Evolutionary conservation across 169 alveolate species (phyloP).

Genomic region (Plasmodium chabaudi): DNA sequence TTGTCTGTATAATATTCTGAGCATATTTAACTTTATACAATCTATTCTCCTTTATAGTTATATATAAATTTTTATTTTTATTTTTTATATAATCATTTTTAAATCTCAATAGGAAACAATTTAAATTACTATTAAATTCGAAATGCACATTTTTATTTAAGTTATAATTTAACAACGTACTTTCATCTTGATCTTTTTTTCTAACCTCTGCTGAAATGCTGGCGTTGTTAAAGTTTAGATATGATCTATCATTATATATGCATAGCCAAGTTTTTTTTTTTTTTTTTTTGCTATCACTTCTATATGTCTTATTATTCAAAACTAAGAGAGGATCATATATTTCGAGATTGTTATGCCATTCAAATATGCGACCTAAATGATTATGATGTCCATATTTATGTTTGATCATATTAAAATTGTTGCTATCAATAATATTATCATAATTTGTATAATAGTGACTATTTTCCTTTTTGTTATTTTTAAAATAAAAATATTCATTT

Average conservation of each 20-base stretch:
- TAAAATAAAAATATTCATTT: not conserved
- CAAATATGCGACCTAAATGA: slow-evolving; percentile 5
- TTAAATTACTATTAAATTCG: slow-evolving; percentile 19
- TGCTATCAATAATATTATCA: not conserved
- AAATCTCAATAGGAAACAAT: slow-evolving; percentile 28
- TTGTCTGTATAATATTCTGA: slow-evolving; percentile 30
- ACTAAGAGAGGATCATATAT: slow-evolving; percentile 41
- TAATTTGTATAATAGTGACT: not conserved
- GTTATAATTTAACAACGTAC: slow-evolving; percentile 15
- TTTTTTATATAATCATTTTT: slow-evolving; percentile 58
- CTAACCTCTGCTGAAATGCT: slow-evolving; percentile 12
- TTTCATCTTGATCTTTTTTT: slow-evolving; percentile 44
- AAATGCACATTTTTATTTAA: slow-evolving; percentile 49
- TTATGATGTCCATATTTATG: not conserved
- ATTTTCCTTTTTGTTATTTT: not conserved
- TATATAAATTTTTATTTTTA: slow-evolving; percentile 42
- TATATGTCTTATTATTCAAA: slow-evolving; percentile 11
- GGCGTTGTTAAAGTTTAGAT: slow-evolving; percentile 13
- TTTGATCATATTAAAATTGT: not conserved
- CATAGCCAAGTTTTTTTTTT: slow-evolving; percentile 18
- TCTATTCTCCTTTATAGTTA: slow-evolving; percentile 6
- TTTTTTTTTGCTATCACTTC: not conserved
- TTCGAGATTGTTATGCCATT: slow-evolving; percentile 45
- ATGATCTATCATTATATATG: slow-evolving; percentile 51
- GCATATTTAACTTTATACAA: slow-evolving; percentile 31